Conservation (phyloP, 345 rosid genomes). For the Capsella bursapastoris region DNA sequence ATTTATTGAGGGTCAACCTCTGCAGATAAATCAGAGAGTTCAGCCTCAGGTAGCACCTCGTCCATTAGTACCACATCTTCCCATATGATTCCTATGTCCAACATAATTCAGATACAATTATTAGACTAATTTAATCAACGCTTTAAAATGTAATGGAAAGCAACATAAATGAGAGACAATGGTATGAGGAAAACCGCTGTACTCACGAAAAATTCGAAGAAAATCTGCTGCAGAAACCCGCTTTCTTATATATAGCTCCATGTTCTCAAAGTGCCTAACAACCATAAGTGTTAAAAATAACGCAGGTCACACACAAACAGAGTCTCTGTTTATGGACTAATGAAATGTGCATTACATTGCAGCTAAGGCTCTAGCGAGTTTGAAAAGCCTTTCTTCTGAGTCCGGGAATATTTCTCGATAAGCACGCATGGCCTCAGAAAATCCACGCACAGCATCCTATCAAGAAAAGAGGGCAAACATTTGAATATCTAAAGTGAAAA, state of each 20-base stretch:
- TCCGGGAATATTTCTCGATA: constrained; percentile 94
- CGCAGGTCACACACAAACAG: constrained; percentile 29
- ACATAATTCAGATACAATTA: constrained; percentile 26
- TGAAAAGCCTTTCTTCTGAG: constrained; percentile 79
- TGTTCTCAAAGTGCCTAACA: constrained; percentile 76
- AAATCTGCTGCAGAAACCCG: constrained; percentile 63
- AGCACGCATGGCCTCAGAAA: constrained; percentile 89
- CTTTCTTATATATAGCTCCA: constrained; percentile 62
- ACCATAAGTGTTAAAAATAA: constrained; percentile 28
- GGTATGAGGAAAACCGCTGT: constrained; percentile 30
- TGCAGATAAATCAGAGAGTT: constrained; percentile 68
- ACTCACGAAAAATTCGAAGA: constrained; percentile 69
- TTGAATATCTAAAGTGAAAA: constrained; percentile 1
- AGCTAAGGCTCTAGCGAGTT: constrained; percentile 74
- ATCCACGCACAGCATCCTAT: constrained; percentile 82
- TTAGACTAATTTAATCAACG: constrained; percentile 22
- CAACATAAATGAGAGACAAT: constrained; percentile 24
- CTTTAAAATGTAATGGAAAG: constrained; percentile 8
- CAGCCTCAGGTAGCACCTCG: constrained; percentile 78
- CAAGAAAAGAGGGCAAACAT: constrained; percentile 4
- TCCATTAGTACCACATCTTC: constrained; percentile 85
- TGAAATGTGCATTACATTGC: constrained; percentile 53
- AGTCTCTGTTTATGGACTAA: constrained; percentile 14
- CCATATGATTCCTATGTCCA: constrained; percentile 78
- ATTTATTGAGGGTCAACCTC: constrained; percentile 57